These are phyloP conservation scores for Neofusicoccum parvum DNA, from an alignment of 2,329 filamentous ascomycete species.

Conservation along the genomic window DNA sequence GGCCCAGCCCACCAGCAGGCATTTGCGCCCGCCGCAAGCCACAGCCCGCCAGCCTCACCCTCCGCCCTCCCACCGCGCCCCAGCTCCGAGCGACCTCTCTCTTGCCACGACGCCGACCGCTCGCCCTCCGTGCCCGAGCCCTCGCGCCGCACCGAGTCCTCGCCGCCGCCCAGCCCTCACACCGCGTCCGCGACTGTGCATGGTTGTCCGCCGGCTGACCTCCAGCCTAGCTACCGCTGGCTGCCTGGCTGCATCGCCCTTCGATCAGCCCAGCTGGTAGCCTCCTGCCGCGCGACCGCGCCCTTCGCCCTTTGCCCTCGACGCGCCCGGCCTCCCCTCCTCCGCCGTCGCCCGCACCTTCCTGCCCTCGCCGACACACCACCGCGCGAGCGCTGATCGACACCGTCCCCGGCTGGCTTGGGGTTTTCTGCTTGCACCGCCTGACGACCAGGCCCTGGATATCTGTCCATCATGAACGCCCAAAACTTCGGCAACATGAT, in stretches of 20 bases:
- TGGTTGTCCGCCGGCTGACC: slow-evolving; percentile 19
- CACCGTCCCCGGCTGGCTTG: slow-evolving; percentile 18
- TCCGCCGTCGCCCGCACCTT: slow-evolving; percentile 1
- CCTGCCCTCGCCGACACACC: background rate
- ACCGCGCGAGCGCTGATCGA: slow-evolving; percentile 3
- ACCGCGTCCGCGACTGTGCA: slow-evolving; percentile 9
- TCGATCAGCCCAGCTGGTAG: slow-evolving; percentile 22
- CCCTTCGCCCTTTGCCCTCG: background rate
- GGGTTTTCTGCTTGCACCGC: slow-evolving; percentile 2
- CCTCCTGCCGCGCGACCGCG: background rate
- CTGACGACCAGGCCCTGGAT: background rate
- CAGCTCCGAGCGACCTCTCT: background rate
- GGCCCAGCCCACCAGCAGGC: slow-evolving; percentile 6
- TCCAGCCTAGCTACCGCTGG: slow-evolving; percentile 22
- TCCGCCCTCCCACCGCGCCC: background rate
- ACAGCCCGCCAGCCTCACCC: slow-evolving; percentile 11
- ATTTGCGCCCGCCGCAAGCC: slow-evolving; percentile 14
- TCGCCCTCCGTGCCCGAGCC: background rate
- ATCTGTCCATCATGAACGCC: slow-evolving; percentile 2
- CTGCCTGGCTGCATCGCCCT: slow-evolving; percentile 22
- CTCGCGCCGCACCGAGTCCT: background rate
- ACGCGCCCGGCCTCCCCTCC: background rate
- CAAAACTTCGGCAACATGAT: slow-evolving; percentile 15
- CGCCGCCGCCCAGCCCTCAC: background rate
- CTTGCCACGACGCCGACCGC: no score